phyloP scores from a whole-genome alignment of 2,329 filamentous ascomycete genomes.

The Calonectria multiphialidica region DNA sequence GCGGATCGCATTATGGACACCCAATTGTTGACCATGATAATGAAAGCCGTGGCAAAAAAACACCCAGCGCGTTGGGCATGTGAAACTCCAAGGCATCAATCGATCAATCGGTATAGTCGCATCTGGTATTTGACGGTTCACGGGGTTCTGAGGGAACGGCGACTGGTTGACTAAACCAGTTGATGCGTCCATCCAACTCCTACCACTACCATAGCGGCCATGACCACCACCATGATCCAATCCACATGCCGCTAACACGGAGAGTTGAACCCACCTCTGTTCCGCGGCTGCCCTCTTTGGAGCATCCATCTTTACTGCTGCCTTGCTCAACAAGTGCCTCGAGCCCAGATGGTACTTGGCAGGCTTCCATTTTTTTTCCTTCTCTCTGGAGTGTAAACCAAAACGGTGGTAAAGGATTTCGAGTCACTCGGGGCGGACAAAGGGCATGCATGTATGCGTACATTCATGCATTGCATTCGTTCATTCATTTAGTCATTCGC shows the following conservation, averaged over 20 bases:
- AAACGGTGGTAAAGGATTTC: neutral
- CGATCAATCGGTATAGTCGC: neutral
- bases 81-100: neutral
- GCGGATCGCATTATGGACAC: neutral
- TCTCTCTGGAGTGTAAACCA: neutral
- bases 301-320: neutral
- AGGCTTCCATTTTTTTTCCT: neutral
- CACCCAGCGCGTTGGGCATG: neutral
- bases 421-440: neutral
- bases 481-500: too few relatives aligned
- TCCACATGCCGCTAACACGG: conserved; percentile 4
- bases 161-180: neutral
- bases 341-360: neutral
- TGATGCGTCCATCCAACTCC: neutral
- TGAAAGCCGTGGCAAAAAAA: neutral
- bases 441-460: neutral
- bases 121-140: neutral
- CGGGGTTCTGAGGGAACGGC: neutral
- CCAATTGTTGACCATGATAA: neutral
- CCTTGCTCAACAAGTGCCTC: neutral
- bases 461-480: neutral
- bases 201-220: neutral
- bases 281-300: neutral
- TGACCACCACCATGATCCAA: conserved; percentile 5
- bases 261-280: neutral